A percentile compares a stretch with the other conserved stretches of the same genome.
These are phyloP conservation scores for Mycena pura DNA, from an alignment of 768 basidiomycete species.

Conservation along the genomic window DNA sequence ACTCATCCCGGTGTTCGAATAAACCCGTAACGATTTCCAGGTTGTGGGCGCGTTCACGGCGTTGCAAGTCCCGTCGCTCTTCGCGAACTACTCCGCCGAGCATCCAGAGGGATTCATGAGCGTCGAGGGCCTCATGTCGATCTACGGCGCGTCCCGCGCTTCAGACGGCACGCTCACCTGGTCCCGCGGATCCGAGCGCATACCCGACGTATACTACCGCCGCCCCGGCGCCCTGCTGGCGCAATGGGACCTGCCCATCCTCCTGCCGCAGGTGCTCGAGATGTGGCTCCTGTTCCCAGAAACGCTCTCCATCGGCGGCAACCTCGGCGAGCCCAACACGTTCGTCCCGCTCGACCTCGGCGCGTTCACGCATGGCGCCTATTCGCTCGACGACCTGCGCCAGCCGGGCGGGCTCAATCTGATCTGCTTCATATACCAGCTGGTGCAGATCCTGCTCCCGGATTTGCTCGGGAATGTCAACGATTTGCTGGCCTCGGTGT, in stretches of 20 bases:
- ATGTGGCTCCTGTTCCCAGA: neutral
- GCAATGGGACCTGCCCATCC: neutral
- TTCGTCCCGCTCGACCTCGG: neutral
- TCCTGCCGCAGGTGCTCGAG: neutral
- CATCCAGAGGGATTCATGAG: neutral
- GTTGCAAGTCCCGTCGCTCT: too few relatives aligned
- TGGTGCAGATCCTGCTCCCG: neutral
- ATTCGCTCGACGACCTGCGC: neutral
- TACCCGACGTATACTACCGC: conserved; percentile 15
- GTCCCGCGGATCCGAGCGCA: conserved; percentile 3
- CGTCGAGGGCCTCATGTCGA: neutral
- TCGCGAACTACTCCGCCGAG: conserved; percentile 10
- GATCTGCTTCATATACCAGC: conserved; percentile 5
- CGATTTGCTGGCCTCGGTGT: neutral
- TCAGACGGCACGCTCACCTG: neutral
- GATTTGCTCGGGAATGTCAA: neutral
- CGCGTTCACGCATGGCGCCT: neutral
- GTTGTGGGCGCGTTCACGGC: too few relatives aligned
- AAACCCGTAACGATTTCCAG: too few relatives aligned
- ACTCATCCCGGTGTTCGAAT: too few relatives aligned
- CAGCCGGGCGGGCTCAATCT: neutral
- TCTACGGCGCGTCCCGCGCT: neutral
- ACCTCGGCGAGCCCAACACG: neutral
- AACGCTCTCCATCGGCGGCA: conserved; percentile 6
- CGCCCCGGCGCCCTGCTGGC: neutral